phyloP scores from a whole-genome alignment of 2,329 filamentous ascomycete species.

The Aspergillus thermomutatus region DNA sequence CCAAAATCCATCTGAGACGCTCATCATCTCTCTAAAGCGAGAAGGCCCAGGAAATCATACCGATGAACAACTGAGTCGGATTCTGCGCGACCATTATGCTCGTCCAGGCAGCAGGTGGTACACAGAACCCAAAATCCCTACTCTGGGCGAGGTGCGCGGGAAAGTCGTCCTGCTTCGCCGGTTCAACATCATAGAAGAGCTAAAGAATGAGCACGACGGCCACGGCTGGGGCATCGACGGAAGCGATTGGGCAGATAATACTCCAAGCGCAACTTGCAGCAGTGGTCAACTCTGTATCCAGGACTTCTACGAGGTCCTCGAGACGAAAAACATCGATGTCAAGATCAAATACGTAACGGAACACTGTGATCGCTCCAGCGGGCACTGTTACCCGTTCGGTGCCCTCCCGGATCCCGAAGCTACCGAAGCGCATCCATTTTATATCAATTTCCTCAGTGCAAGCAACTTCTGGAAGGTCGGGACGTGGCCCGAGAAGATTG shows the following conservation, averaged over 20 bases:
- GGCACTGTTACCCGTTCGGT: conserved; percentile 44
- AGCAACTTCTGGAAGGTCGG: conserved; percentile 91
- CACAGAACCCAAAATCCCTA: conserved; percentile 72
- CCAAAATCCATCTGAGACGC: conserved; percentile 71
- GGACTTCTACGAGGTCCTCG: conserved; percentile 87
- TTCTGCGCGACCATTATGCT: conserved; percentile 71
- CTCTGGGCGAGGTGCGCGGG: conserved; percentile 73
- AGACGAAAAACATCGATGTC: conserved; percentile 69
- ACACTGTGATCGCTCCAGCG: conserved; percentile 70
- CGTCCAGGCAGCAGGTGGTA: conserved; percentile 64
- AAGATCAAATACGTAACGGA: conserved; percentile 73
- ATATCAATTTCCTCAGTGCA: conserved; percentile 84
- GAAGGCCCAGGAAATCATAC: conserved; percentile 79
- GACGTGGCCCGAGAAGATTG: conserved; percentile 93
- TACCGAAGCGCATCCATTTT: conserved; percentile 61
- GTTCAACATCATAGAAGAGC: conserved; percentile 60
- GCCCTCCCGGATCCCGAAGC: conserved; percentile 38
- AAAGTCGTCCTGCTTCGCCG: conserved; percentile 82
- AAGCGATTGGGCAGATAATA: conserved; percentile 81
- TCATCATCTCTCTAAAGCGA: conserved; percentile 85
- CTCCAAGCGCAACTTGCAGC: conserved; percentile 66
- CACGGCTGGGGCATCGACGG: conserved; percentile 58
- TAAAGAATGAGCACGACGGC: conserved; percentile 46
- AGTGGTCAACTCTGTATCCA: conserved; percentile 79
- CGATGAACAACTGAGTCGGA: conserved; percentile 72